phyloP scores from a whole-genome alignment of 331 rosid genomes.

The Rhamnella rubrinervis region DNA sequence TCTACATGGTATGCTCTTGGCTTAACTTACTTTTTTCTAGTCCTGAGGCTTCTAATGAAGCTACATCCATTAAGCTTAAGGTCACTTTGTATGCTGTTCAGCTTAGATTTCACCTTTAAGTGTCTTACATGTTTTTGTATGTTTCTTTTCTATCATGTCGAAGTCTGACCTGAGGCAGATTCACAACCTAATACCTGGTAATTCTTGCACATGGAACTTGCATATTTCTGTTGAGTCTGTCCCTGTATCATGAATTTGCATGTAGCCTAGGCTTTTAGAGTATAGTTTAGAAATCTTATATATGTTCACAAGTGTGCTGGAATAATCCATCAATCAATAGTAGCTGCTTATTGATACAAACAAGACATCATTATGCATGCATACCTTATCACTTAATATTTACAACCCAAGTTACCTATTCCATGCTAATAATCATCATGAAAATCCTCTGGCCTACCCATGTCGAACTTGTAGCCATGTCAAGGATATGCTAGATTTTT shows the following conservation, averaged over 20 bases:
- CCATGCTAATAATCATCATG: too few relatives aligned
- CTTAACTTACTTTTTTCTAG: not conserved
- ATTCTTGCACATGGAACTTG: slow-evolving; percentile 35
- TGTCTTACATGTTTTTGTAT: slow-evolving; percentile 34
- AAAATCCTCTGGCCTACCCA: too few relatives aligned
- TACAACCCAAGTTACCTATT: too few relatives aligned
- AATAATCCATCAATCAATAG: too few relatives aligned
- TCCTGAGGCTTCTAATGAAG: not conserved
- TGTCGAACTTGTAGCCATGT: too few relatives aligned
- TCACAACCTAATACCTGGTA: slow-evolving; percentile 95
- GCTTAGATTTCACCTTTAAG: slow-evolving; percentile 11
- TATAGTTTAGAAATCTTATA: not conserved
- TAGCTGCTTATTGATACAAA: too few relatives aligned
- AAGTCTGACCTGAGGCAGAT: slow-evolving; percentile 94
- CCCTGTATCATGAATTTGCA: not conserved
- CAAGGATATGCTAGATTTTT: too few relatives aligned
- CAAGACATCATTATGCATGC: not conserved
- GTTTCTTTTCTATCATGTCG: slow-evolving; percentile 54
- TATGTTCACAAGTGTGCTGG: too few relatives aligned
- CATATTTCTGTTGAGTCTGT: slow-evolving; percentile 14
- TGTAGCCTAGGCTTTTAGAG: not conserved
- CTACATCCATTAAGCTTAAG: not conserved
- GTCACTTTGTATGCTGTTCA: slow-evolving; percentile 9
- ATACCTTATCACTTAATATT: too few relatives aligned
- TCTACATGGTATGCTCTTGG: slow-evolving; percentile 72